Evolutionary conservation across 208 protist species (phyloP).

Genomic region (Kentomonas sorsogonicus): DNA sequence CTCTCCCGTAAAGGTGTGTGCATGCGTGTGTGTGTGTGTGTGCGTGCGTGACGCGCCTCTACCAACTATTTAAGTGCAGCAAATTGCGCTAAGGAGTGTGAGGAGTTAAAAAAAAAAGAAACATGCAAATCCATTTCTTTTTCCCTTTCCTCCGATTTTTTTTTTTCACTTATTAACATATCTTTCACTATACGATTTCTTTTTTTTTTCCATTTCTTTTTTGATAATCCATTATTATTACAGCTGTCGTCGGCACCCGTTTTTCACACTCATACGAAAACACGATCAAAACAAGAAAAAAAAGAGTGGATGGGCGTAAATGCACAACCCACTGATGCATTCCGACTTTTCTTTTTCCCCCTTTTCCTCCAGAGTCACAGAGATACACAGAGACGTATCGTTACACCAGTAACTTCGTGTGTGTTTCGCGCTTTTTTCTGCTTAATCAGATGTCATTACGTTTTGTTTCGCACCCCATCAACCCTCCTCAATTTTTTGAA

Average conservation of each 20-base stretch:
- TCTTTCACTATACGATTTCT: conserved; percentile 1
- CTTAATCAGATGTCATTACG: no score
- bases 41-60: no score
- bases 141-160: not conserved
- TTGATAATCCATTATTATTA: not conserved
- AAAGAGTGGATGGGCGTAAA: no score
- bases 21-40: no score
- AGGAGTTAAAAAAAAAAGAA: conserved; percentile 4
- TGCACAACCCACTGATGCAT: no score
- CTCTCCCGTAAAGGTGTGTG: no score
- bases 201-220: conserved; percentile 15
- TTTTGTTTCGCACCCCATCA: no score
- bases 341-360: no score
- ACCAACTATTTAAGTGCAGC: no score
- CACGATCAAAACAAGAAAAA: not conserved
- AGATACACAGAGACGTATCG: no score
- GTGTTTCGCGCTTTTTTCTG: not conserved
- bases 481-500: no score
- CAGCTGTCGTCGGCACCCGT: not conserved
- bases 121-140: not conserved
- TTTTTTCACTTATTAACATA: not conserved
- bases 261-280: not conserved
- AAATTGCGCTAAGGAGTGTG: not conserved
- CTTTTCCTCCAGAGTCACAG: no score
- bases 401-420: not conserved